A percentile compares a stretch with the other conserved stretches of the same genome.
Evolutionary conservation across 2,329 filamentous ascomycete species (phyloP).

Genomic region (Pestalotiopsis sp.): DNA sequence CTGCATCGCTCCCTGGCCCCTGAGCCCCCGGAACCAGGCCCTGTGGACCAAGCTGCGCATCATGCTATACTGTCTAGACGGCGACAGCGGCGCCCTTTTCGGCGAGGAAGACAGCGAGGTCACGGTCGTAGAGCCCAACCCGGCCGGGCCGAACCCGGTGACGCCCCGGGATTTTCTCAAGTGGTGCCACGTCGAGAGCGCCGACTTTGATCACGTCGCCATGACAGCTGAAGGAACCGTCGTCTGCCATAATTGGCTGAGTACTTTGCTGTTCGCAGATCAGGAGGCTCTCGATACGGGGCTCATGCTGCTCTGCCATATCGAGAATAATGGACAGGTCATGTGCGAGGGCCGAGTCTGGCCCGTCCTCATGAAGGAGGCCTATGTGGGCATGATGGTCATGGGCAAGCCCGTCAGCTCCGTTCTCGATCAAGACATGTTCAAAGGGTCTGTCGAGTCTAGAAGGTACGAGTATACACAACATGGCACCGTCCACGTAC

Average conservation of each 20-base stretch:
- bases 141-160: neutral
- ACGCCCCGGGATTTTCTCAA: neutral
- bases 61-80: neutral
- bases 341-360: neutral
- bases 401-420: neutral
- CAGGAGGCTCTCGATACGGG: neutral
- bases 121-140: neutral
- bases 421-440: neutral
- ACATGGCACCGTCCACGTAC: neutral
- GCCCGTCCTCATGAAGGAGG: neutral
- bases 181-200: conserved; percentile 6
- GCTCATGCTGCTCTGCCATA: neutral
- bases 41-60: conserved; percentile 5
- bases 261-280: neutral
- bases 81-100: neutral
- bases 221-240: neutral
- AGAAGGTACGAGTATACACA: neutral
- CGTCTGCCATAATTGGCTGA: neutral
- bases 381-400: neutral
- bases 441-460: neutral
- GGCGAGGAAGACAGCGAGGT: conserved; percentile 4
- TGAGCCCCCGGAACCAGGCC: neutral
- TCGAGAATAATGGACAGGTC: neutral
- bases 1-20: neutral
- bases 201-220: neutral